phyloP scores from a whole-genome alignment of 129 eudicot genomes.

The Helichrysum umbraculigerum region DNA sequence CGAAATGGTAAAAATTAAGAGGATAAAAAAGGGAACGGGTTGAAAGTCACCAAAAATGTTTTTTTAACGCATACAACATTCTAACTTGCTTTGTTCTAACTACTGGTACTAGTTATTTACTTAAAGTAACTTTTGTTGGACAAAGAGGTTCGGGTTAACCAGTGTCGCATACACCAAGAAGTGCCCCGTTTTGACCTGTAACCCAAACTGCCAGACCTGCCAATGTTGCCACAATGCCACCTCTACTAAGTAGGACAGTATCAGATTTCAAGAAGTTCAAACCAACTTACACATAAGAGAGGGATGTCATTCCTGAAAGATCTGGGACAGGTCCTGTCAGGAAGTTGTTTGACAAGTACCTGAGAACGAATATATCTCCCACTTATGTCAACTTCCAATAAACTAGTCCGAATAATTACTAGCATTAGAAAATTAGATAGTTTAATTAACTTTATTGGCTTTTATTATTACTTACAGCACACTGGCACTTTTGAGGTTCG shows the following conservation, averaged over 20 bases:
- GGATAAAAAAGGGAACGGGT: background rate
- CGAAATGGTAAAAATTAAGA: background rate
- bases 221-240: background rate
- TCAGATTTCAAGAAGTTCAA: background rate
- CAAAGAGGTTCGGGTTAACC: background rate
- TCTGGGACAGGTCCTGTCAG: slow-evolving; percentile 71
- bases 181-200: background rate
- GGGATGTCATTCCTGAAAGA: slow-evolving; percentile 60
- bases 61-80: background rate
- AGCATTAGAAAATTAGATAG: background rate
- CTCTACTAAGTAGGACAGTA: background rate
- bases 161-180: background rate
- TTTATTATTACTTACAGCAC: slow-evolving; percentile 61
- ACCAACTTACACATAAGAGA: slow-evolving; percentile 72
- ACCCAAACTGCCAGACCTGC: background rate
- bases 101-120: background rate
- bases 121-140: background rate
- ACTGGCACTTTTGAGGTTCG: slow-evolving; percentile 43
- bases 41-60: background rate
- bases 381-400: slow-evolving; percentile 17
- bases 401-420: background rate
- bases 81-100: background rate
- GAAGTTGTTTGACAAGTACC: slow-evolving; percentile 73
- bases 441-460: background rate
- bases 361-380: slow-evolving; percentile 28